These are phyloP conservation scores for Diversispora eburnea DNA, from an alignment of 192 early-diverging fungal species.

Conservation along the genomic window DNA sequence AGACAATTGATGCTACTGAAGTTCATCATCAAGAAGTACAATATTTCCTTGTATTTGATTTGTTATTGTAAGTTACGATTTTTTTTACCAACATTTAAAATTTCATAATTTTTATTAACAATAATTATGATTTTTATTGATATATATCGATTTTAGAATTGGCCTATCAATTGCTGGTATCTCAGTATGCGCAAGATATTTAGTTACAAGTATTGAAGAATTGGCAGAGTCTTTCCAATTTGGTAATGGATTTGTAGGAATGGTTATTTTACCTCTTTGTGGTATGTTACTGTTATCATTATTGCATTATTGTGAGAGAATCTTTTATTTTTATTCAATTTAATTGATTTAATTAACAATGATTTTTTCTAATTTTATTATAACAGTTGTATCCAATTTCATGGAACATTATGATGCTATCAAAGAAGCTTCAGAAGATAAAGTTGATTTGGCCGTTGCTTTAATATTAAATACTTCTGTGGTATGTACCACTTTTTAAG, in stretches of 20 bases:
- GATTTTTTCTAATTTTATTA: neutral
- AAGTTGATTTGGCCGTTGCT: constrained; percentile 62
- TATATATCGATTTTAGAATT: constrained; percentile 65
- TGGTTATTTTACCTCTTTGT: constrained; percentile 90
- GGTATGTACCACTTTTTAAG: constrained; percentile 1
- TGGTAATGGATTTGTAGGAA: constrained; percentile 85
- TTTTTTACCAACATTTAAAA: neutral
- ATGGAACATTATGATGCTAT: constrained; percentile 77
- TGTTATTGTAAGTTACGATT: constrained; percentile 24
- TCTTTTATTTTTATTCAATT: constrained; percentile 18
- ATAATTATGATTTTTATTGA: constrained; percentile 21
- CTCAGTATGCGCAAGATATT: constrained; percentile 73
- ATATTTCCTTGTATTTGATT: constrained; percentile 21
- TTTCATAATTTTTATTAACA: constrained; percentile 6
- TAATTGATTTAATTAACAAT: neutral
- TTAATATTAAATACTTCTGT: constrained; percentile 20
- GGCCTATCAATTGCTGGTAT: constrained; percentile 58
- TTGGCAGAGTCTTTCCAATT: constrained; percentile 68
- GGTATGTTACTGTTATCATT: constrained; percentile 33
- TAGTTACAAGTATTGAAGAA: constrained; percentile 74
- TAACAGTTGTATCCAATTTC: constrained; percentile 48
- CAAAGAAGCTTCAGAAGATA: constrained; percentile 68
- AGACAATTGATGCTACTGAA: constrained; percentile 5
- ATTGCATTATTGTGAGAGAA: constrained; percentile 25
- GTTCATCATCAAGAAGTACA: neutral